Evolutionary conservation across 352 stramenopile genomes (phyloP).

Genomic region (Globisporangium nagaii): DNA sequence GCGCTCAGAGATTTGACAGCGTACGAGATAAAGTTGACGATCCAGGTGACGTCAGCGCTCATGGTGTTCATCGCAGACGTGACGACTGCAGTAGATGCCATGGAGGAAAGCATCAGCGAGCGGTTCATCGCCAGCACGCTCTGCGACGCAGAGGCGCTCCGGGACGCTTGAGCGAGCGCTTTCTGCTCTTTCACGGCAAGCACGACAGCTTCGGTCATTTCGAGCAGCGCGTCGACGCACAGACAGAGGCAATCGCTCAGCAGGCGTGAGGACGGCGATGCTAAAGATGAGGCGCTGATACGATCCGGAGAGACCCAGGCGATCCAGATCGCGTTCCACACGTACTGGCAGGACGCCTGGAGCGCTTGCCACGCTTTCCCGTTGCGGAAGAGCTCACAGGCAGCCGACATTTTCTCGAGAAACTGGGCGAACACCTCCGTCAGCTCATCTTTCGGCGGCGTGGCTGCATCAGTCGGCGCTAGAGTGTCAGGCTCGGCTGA

Average conservation of each 20-base stretch:
- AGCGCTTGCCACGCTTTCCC: slow-evolving; percentile 51
- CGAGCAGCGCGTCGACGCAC: slow-evolving; percentile 42
- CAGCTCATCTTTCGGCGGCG: not conserved
- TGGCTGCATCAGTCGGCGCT: too few species aligned
- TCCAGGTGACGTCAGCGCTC: slow-evolving; percentile 41
- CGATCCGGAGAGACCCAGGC: slow-evolving; percentile 43
- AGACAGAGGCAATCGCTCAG: slow-evolving; percentile 11
- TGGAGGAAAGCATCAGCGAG: slow-evolving; percentile 4
- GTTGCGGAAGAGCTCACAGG: slow-evolving; percentile 39
- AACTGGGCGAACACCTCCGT: slow-evolving; percentile 23
- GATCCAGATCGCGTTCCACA: slow-evolving; percentile 52
- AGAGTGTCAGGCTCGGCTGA: too few species aligned
- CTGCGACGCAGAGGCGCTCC: not conserved
- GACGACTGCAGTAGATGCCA: slow-evolving; percentile 34
- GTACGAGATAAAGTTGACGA: slow-evolving; percentile 39
- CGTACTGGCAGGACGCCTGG: slow-evolving; percentile 41
- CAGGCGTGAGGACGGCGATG: not conserved
- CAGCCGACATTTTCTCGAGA: slow-evolving; percentile 31
- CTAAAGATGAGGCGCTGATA: slow-evolving; percentile 9
- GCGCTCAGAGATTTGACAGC: slow-evolving; percentile 25
- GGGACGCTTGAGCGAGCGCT: not conserved
- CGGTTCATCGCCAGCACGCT: slow-evolving; percentile 3
- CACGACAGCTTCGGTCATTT: slow-evolving; percentile 45
- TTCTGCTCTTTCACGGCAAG: slow-evolving; percentile 15
- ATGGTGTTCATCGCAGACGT: slow-evolving; percentile 26